A percentile compares a stretch with the other conserved stretches of the same genome.
Conservation (phyloP, 768 basidiomycete genomes). For the Porpolomopsis calyptriformis region DNA sequence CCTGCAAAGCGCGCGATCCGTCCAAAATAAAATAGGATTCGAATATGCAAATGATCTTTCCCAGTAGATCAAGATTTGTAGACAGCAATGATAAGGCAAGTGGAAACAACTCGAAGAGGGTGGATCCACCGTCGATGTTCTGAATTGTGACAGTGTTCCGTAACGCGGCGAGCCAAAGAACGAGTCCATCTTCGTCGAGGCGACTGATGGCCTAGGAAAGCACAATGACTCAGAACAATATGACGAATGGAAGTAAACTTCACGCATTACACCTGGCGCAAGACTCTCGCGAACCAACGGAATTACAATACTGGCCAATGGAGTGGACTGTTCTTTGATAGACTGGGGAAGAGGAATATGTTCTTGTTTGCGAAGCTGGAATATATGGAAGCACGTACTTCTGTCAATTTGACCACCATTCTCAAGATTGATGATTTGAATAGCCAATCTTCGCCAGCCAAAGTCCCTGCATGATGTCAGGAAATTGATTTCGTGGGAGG, state of each 20-base stretch:
- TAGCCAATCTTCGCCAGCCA: slow-evolving; percentile 56
- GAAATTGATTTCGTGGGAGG: neutral
- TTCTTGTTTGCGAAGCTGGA: slow-evolving; percentile 1
- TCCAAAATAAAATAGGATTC: slow-evolving; percentile 78
- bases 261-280: slow-evolving; percentile 34
- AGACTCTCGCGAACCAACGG: slow-evolving; percentile 59
- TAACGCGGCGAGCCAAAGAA: slow-evolving; percentile 64
- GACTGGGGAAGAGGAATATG: slow-evolving; percentile 35
- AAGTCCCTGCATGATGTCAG: slow-evolving; percentile 42
- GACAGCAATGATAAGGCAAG: slow-evolving; percentile 47
- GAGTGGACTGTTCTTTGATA: slow-evolving; percentile 47
- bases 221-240: slow-evolving; percentile 6
- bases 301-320: slow-evolving; percentile 44
- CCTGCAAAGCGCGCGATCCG: slow-evolving; percentile 50
- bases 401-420: slow-evolving; percentile 58
- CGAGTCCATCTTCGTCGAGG: slow-evolving; percentile 70
- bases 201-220: slow-evolving; percentile 44
- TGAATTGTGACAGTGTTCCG: slow-evolving; percentile 50
- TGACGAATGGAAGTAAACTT: neutral
- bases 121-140: slow-evolving; percentile 34
- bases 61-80: slow-evolving; percentile 64
- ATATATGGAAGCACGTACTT: slow-evolving; percentile 30
- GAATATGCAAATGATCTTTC: slow-evolving; percentile 52
- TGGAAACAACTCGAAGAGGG: slow-evolving; percentile 58
- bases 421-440: slow-evolving; percentile 63